Base-by-base conservation (phyloP, 768 basidiomycete genomes). In the Lepiota brunneoincarnata region DNA sequence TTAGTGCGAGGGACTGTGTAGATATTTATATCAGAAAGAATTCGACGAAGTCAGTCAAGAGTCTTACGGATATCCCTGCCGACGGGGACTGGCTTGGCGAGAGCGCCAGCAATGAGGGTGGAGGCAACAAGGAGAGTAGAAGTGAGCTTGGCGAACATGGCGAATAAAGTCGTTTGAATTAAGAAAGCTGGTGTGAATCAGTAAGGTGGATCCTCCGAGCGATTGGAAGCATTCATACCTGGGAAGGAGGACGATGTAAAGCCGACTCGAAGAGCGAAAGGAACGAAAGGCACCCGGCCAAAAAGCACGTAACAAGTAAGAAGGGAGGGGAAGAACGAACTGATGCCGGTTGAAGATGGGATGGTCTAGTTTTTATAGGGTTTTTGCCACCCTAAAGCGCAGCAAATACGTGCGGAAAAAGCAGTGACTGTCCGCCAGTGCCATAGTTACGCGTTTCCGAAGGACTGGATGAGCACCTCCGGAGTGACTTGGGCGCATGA, bases 121-220 rank as follows among this genome's bases (percentile, higher is more conserved):
- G 58, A 55, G 51, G 56, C 59, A 15, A 59, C 54, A 47, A 60
- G 47, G 28, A 49, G 52, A 50, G 55, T 57, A 41, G 57, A 58
- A 54, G 54, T 54, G 39, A 63, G 49, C 44, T 61, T 63, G 47
- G 57, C 54, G 48, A 63, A 58, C 59, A 61, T 63, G 45, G 48
- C 59, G 31, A 31, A 36, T 48, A 4, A 36, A 36, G 46, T 36
- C 15, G 39, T 31, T 51, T 26, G 26, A 34, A 42, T 45, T 26
- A 45, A 43, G 17, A 20, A 34, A 34, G 45, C 45, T 47, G 28
- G 5, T 17, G 18, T 35, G 31, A 47, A 10, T 47, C 18, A 47
- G 28, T 35, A 12, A 34, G 12, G 6, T 20, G n/a, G 10, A 3
- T 47, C 4, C 18, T 17, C 2, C 7, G n/a, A 2, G 6, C 3